Percentiles rank a stretch among this genome's conserved stretches.
phyloP scores from a whole-genome alignment of 371 early-diverging fungal species.

The Choanephora cucurbitarum region DNA sequence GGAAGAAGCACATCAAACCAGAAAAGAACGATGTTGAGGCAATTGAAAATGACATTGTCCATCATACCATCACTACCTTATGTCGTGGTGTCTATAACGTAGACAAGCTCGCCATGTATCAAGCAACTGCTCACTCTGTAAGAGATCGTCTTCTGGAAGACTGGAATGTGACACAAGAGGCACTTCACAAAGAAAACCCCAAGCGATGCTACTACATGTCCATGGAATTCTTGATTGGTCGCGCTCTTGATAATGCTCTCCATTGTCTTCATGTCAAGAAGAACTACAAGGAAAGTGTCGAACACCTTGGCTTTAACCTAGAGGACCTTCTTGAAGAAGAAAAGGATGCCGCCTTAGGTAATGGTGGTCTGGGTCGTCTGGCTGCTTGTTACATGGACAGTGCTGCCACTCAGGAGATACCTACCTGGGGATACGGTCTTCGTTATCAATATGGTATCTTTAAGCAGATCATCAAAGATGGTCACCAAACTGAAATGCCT shows the following conservation, averaged over 20 bases:
- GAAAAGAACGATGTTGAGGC: conserved; percentile 50
- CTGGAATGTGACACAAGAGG: conserved; percentile 88
- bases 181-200: conserved; percentile 54
- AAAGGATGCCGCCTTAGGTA: conserved; percentile 91
- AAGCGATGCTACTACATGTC: conserved; percentile 95
- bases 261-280: conserved; percentile 79
- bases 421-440: conserved; percentile 88
- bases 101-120: conserved; percentile 84
- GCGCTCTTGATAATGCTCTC: conserved; percentile 93
- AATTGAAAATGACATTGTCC: conserved; percentile 76
- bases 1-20: conserved; percentile 16
- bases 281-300: conserved; percentile 61
- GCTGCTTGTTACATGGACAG: conserved; percentile 94
- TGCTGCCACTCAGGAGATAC: conserved; percentile 84
- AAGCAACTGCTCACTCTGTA: conserved; percentile 81
- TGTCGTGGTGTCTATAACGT: conserved; percentile 80
- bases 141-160: conserved; percentile 85
- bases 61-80: conserved; percentile 80
- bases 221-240: conserved; percentile 90
- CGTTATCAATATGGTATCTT: conserved; percentile 95
- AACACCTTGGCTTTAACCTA: conserved; percentile 79
- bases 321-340: conserved; percentile 90
- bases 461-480: conserved; percentile 85
- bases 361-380: conserved; percentile 90
- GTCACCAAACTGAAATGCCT: conserved; percentile 88